These are phyloP conservation scores for Saccharomycopsis fodiens DNA, from an alignment of 805 yeast species.

Conservation along the genomic window DNA sequence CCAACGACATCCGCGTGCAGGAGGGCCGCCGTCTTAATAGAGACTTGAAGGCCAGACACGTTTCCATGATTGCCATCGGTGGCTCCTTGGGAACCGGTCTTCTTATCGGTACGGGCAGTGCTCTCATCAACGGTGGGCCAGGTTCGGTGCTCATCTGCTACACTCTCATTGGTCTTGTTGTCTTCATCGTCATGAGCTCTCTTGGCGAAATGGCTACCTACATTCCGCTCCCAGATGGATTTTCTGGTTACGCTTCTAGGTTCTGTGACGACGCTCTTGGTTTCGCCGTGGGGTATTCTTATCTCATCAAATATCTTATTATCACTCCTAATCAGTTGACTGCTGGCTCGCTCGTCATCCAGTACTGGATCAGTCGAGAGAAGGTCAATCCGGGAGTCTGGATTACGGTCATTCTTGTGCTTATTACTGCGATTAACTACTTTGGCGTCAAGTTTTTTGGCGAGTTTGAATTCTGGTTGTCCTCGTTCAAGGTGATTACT, in stretches of 20 bases:
- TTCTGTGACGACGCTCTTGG: conserved; percentile 50
- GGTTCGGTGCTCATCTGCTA: conserved; percentile 57
- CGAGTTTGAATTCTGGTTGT: conserved; percentile 46
- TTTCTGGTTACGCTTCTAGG: conserved; percentile 52
- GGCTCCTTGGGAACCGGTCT: conserved; percentile 81
- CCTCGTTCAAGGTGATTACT: conserved; percentile 56
- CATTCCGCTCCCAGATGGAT: conserved; percentile 59
- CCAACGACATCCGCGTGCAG: conserved; percentile 2
- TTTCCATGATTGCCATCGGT: conserved; percentile 72
- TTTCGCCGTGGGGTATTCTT: conserved; percentile 50
- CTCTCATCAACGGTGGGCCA: conserved; percentile 33
- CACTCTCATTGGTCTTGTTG: conserved; percentile 60
- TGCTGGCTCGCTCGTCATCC: conserved; percentile 47
- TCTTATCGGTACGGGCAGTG: conserved; percentile 67
- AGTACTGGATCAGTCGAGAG: conserved; percentile 40
- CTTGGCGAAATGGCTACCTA: conserved; percentile 65
- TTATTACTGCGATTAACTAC: conserved; percentile 30
- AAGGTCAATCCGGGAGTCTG: conserved; percentile 41
- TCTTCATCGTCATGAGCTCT: conserved; percentile 60
- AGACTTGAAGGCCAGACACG: conserved; percentile 43
- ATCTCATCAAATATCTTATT: conserved; percentile 44
- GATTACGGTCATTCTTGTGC: conserved; percentile 41
- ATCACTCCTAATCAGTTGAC: conserved; percentile 50
- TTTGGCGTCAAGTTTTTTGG: conserved; percentile 40
- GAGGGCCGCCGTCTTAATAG: conserved; percentile 2